Evolutionary conservation across 148 eudicot species (phyloP).

Genomic region (Limonium bicolor): DNA sequence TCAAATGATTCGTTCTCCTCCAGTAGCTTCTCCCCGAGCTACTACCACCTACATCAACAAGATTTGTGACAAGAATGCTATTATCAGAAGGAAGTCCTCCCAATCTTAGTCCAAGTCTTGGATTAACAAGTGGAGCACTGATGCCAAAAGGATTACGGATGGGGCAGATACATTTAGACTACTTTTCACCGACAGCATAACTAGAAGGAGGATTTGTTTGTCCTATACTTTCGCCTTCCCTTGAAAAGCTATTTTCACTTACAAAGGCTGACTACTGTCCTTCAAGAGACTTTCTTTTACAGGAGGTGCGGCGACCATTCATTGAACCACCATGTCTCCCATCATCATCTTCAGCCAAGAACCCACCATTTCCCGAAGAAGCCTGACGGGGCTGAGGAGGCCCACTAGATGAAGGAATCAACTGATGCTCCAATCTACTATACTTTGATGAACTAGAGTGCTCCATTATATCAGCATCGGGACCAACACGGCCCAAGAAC

Average conservation of each 20-base stretch:
- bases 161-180: conserved; percentile 13
- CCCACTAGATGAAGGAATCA: conserved; percentile 20
- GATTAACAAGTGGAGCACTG: conserved; percentile 17
- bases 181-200: conserved; percentile 11
- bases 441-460: conserved; percentile 17
- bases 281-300: conserved; percentile 76
- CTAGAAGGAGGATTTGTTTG: conserved; percentile 21
- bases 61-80: conserved; percentile 16
- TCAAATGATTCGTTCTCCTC: conserved; percentile 27
- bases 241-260: conserved; percentile 29
- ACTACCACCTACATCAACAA: conserved; percentile 24
- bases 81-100: conserved; percentile 22
- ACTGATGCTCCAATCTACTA: conserved; percentile 17
- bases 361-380: conserved; percentile 33
- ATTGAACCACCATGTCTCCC: conserved; percentile 30
- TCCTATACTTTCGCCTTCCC: conserved; percentile 25
- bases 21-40: conserved; percentile 42
- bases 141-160: conserved; percentile 14
- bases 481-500: conserved; percentile 17
- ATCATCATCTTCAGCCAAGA: conserved; percentile 28
- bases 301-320: conserved; percentile 44
- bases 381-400: conserved; percentile 34
- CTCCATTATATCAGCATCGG: conserved; percentile 26
- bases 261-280: conserved; percentile 60
- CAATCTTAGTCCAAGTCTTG: conserved; percentile 42